Evolutionary conservation across 306 rosid species (phyloP), one percentile per base, ranked within the genome.

Genomic region (Astragalus glycyphyllos): DNA sequence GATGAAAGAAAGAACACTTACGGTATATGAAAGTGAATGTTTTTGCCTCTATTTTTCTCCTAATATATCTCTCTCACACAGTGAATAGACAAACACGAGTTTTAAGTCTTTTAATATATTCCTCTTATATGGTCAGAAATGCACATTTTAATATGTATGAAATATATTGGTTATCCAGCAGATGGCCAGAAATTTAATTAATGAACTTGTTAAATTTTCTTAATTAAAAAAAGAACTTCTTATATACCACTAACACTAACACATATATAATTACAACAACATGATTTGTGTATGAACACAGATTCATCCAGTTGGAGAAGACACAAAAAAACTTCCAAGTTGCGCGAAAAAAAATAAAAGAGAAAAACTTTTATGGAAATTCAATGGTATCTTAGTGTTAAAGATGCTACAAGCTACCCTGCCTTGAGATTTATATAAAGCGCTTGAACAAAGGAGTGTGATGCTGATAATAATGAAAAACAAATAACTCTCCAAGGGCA

Each of bases 51-150:
- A 44, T 35, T 44, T 49, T 26, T 34, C 44, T 44, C 66, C 34
- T 56, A 46, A 49, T 46, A 61, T 79, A 37, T 53, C 71, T 67
- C 66, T 42, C n/a, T n/a, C n/a, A n/a, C n/a, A n/a, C 67, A 41
- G 40, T 5, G 32, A 64, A 46, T 14, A 63, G 5, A 50, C n/a
- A 34, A 55, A 59, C 9, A 17, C 11, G 69, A 68, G 50, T 56
- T 51, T 65, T 56, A 45, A 48, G 46, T 40, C 72, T 41, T 37
- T 14, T 55, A 48, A 38, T 20, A 41, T 15, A 44, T 56, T 63
- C 50, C 50, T 62, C 46, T 80, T 14, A 32, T 63, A 48, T 48
- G 50, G 61, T 14, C 53, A 63, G 71, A 79, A 59, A 67, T 59
- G 56, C 67, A 65, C 55, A 40, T 42, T 37, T 48, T 8, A 3